Base-by-base conservation (phyloP, 768 basidiomycete genomes). In the Asterophora parasitica region DNA sequence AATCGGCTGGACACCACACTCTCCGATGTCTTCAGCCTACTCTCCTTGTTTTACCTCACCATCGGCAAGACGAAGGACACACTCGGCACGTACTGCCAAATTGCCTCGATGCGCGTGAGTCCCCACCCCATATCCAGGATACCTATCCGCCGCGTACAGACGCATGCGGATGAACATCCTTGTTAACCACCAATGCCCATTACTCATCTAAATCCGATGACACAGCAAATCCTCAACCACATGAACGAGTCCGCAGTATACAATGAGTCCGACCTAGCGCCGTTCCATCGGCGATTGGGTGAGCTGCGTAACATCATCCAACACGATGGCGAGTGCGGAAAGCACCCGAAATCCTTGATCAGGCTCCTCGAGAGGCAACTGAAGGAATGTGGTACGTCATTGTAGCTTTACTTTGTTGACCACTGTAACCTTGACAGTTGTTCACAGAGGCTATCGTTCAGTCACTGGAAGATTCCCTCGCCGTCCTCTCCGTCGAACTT, bases 231-330 rank as follows among this genome's bases (percentile, higher is more conserved):
- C 31, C 77, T 95, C 39, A 84, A 86, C 62, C 91, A 94, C 62
- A 89, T 97, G 86, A 89, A 93, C 65, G 96, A 99, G 64, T 92
- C 91, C 1, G 87, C 87, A 5, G 85, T 92, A 37, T 98, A 97
- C 68, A 97, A 92, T 56, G 90, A 93, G 61, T 70, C 83, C 17
- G 92, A 96, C 69, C 83, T 98, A 26, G 76, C 77, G 23, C 93
- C 96, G 1, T 98, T 97, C 68, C 81, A 85, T 48, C 76, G 78
- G 53, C 83, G 96, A 49, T 68, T 98, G 42, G 71, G 75, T 19
- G 88, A 93, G 53, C 76, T 99, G 33, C 85, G 90, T 51, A 75
- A 79, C 51, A 95, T 98, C 58, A 81, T 99, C 46, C 84, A 85
- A 53, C 79, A 83, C 51, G 93, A 95, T 60, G 75, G 79, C 15